Conservation (phyloP, 2,329 filamentous ascomycete species). For the Xylariaceae sp. region DNA sequence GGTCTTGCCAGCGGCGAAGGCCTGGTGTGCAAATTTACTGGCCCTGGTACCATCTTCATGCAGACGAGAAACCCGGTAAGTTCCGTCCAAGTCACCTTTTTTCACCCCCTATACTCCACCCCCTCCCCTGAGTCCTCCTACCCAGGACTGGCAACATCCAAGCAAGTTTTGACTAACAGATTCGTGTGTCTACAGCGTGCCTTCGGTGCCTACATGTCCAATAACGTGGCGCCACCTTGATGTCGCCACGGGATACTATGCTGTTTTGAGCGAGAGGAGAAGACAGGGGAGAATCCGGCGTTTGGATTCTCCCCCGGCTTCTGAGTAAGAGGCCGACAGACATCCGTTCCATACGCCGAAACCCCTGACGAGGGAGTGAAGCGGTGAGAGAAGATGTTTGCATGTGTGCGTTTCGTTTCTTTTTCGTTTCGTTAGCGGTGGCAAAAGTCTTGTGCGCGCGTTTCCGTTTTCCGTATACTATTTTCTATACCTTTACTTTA, state of each 20-base stretch:
- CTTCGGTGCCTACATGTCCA: slow-evolving; percentile 49
- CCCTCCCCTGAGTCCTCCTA: neutral
- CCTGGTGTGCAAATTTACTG: slow-evolving; percentile 88
- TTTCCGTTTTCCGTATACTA: too few species aligned
- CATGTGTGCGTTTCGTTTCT: too few species aligned
- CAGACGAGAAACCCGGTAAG: slow-evolving; percentile 81
- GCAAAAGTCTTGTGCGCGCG: too few species aligned
- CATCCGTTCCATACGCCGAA: too few species aligned
- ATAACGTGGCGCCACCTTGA: slow-evolving; percentile 37
- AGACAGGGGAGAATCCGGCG: too few species aligned
- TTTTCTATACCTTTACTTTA: too few species aligned
- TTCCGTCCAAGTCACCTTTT: slow-evolving; percentile 14
- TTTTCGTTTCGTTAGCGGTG: too few species aligned
- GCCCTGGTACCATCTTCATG: slow-evolving; percentile 84
- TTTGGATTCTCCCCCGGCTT: too few species aligned
- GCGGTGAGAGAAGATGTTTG: too few species aligned
- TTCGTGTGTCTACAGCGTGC: slow-evolving; percentile 37
- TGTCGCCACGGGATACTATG: neutral
- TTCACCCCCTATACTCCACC: neutral
- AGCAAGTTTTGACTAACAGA: slow-evolving; percentile 9
- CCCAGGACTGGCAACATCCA: neutral
- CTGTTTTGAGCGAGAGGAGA: too few species aligned
- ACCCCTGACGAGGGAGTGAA: too few species aligned
- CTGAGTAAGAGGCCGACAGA: too few species aligned
- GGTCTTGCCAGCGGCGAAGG: slow-evolving; percentile 77